Conservation (phyloP, 1,284 basidiomycete genomes). For the Ceratobasidium sp. region DNA sequence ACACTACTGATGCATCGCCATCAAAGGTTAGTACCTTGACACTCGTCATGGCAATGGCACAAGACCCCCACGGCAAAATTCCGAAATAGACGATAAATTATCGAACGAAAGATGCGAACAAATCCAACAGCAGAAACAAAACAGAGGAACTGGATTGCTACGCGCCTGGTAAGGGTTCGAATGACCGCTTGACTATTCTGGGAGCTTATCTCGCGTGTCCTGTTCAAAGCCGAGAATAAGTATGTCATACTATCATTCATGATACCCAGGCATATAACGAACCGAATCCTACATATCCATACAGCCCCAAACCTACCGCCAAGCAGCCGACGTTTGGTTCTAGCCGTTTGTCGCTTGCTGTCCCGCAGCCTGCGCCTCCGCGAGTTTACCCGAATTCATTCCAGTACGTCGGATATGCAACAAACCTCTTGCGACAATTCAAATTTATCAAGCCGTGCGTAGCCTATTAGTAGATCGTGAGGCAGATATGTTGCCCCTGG, state of each 20-base stretch:
- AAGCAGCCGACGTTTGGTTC: not conserved
- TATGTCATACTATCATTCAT: not conserved
- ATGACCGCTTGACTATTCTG: not conserved
- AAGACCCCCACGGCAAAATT: too few species aligned
- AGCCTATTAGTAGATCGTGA: constrained; percentile 22
- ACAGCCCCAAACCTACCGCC: not conserved
- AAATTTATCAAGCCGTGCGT: not conserved
- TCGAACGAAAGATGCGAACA: too few species aligned
- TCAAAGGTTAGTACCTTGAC: not conserved
- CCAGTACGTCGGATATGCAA: not conserved
- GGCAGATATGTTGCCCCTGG: constrained; percentile 1
- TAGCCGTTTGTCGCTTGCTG: not conserved
- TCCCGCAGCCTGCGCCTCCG: not conserved
- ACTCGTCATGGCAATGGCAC: too few species aligned
- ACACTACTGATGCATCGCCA: not conserved
- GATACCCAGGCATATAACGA: too few species aligned
- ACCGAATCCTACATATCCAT: not conserved
- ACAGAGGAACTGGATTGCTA: not conserved
- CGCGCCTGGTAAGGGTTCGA: not conserved
- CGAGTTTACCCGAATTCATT: not conserved
- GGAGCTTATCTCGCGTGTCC: too few species aligned
- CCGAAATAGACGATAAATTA: too few species aligned
- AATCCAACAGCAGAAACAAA: too few species aligned
- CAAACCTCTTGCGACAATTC: not conserved
- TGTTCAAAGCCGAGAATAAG: too few species aligned